Evolutionary conservation across 768 basidiomycete genomes (phyloP).

Genomic region (Boletus sp.): DNA sequence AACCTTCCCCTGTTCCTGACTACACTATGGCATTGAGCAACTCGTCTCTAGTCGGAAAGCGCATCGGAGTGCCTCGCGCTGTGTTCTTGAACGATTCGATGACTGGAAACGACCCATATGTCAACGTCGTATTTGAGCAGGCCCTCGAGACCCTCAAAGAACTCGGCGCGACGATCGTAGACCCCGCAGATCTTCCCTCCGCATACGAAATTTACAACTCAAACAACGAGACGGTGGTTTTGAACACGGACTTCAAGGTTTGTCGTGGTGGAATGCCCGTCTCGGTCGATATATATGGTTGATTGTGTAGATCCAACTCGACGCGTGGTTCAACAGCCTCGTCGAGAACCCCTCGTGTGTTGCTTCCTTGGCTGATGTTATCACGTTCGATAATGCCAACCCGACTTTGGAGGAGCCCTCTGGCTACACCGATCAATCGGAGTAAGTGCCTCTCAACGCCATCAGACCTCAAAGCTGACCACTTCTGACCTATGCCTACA

Average conservation of each 20-base stretch:
- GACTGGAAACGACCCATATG: conserved; percentile 27
- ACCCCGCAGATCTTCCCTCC: conserved; percentile 62
- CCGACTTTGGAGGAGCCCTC: conserved; percentile 46
- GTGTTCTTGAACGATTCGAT: conserved; percentile 33
- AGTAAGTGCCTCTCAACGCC: conserved; percentile 28
- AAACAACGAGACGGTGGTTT: conserved; percentile 54
- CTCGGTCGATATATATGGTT: not conserved
- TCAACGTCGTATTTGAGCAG: conserved; percentile 39
- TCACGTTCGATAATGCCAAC: conserved; percentile 52
- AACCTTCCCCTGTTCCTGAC: conserved; percentile 53
- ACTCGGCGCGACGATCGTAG: conserved; percentile 52
- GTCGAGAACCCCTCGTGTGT: conserved; percentile 58
- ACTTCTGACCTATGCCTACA: not conserved
- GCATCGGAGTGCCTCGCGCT: conserved; percentile 52
- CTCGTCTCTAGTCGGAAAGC: conserved; percentile 47
- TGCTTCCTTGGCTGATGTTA: conserved; percentile 55
- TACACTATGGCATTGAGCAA: conserved; percentile 51
- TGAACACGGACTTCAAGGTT: conserved; percentile 62
- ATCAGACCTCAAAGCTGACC: not conserved
- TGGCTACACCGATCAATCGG: conserved; percentile 34
- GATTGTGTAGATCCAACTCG: conserved; percentile 46
- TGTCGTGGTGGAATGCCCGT: not conserved
- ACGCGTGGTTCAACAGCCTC: conserved; percentile 46
- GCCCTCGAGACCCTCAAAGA: conserved; percentile 37
- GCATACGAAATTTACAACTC: conserved; percentile 48